Conservation (phyloP, 148 eudicot species). For the Hydrangea macrophylla region DNA sequence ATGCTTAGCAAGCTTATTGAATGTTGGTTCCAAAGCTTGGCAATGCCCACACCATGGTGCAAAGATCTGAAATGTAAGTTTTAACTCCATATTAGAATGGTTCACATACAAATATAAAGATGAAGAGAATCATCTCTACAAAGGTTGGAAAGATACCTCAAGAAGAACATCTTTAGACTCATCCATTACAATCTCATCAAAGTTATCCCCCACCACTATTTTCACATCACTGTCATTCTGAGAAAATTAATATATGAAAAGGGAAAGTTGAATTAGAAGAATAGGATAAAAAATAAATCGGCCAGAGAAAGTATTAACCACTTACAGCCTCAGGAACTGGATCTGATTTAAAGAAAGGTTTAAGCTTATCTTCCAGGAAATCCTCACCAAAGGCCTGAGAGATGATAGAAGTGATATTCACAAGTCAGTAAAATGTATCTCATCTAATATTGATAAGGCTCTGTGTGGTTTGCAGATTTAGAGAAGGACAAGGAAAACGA, state of each 20-base stretch:
- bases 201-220: conserved; percentile 86
- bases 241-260: conserved; percentile 1
- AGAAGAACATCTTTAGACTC: conserved; percentile 95
- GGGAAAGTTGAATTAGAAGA: conserved; percentile 10
- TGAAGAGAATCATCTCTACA: neutral
- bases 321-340: conserved; percentile 88
- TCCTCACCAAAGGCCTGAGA: conserved; percentile 64
- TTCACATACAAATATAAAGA: neutral
- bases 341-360: conserved; percentile 87
- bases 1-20: conserved; percentile 86
- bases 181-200: conserved; percentile 87
- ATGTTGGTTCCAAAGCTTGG: conserved; percentile 83
- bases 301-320: neutral
- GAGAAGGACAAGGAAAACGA: too few species aligned
- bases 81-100: neutral
- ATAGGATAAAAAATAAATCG: conserved; percentile 10
- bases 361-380: conserved; percentile 75
- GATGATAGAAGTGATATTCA: conserved; percentile 1
- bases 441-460: too few species aligned
- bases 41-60: conserved; percentile 99
- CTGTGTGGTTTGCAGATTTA: too few species aligned
- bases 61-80: conserved; percentile 47
- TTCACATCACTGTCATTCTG: conserved; percentile 92
- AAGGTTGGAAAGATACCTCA: conserved; percentile 48
- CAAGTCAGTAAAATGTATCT: too few species aligned